Evolutionary conservation across 257 asterid species (phyloP), one percentile per base, ranked within the genome.

Genomic region (Prunella vulgaris): DNA sequence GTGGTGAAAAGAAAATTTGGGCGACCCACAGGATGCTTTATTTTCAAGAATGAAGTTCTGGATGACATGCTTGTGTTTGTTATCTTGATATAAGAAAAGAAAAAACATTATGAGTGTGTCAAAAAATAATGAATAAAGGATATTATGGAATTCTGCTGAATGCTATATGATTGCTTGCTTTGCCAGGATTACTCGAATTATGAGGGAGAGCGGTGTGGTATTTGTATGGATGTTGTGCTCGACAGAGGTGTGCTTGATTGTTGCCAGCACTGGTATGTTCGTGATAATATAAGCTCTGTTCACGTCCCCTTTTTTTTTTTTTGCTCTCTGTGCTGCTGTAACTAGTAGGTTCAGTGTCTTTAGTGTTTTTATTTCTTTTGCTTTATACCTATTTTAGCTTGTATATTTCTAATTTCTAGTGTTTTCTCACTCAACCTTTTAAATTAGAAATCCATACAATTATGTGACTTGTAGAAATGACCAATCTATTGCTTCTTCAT

Each of bases 181-280:
- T 18, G 14, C n/a, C 90, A 93, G 97, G 95, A 89, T 49, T 84
- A 76, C 81, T 68, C 82, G 68, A 81, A 77, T 79, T 75, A 81
- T 49, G 96, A 87, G 61, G 96, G 97, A 28, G 99, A 88, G 78
- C 80, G 96, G 73, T 93, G 99, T 81, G 99, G 99, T 64, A 90
- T 93, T 74, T 93, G 99, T 76, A 90, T 83, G 96, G 96, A 89
- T 77, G 76, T 82, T 56, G 96, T 93, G 70, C 76, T 93, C 57
- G 97, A 93, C 76, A 80, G 97, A 82, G 99, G 99, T 10, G 96
- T 93, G 64, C 89, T 93, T 58, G 99, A 93, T 85, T 93, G 99
- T 87, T 93, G 99, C 80, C 95, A 90, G 65, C 99, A 93, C 64
- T 93, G 99, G 99, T 93, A 84, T 65, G 80, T 62, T 49, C 51